These are phyloP conservation scores for Ustilago trichophora DNA, from an alignment of 1,284 basidiomycete genomes.

Conservation along the genomic window DNA sequence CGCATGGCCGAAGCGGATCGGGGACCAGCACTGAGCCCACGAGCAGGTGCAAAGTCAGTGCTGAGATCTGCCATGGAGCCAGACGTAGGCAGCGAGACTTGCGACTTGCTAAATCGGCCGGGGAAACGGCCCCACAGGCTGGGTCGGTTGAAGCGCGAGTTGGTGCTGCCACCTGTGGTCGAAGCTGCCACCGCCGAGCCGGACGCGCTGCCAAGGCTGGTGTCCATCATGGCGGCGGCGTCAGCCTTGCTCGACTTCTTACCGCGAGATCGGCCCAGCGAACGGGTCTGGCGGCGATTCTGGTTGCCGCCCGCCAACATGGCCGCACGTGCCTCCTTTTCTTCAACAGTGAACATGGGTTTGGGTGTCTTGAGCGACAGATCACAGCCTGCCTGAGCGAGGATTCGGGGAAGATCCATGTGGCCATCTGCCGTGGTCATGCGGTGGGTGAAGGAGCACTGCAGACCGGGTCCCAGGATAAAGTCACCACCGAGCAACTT, in stretches of 20 bases:
- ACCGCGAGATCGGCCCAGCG: constrained; percentile 27
- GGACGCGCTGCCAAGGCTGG: constrained; percentile 18
- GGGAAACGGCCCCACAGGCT: constrained; percentile 42
- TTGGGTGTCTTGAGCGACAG: constrained; percentile 52
- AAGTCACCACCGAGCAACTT: constrained; percentile 87
- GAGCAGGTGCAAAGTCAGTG: constrained; percentile 14
- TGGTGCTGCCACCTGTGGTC: constrained; percentile 6
- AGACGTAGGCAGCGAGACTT: constrained; percentile 29
- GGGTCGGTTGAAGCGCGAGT: constrained; percentile 15
- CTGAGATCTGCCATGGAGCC: constrained; percentile 26
- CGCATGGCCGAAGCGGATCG: constrained; percentile 42
- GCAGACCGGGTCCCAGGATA: constrained; percentile 76
- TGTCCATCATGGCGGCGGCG: constrained; percentile 4
- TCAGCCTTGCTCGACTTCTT: constrained; percentile 22
- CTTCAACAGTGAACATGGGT: constrained; percentile 20
- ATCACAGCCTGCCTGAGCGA: constrained; percentile 59
- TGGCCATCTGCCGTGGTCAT: constrained; percentile 59
- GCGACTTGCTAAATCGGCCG: constrained; percentile 38
- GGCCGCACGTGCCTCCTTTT: constrained; percentile 34
- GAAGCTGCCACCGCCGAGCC: constrained; percentile 2
- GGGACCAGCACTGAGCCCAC: constrained; percentile 15
- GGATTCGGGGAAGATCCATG: constrained; percentile 54
- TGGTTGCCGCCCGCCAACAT: constrained; percentile 45
- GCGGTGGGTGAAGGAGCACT: constrained; percentile 42
- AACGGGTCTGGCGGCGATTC: constrained; percentile 26